Conservation (phyloP, 371 early-diverging fungal genomes). For the Entomophthora muscae region DNA sequence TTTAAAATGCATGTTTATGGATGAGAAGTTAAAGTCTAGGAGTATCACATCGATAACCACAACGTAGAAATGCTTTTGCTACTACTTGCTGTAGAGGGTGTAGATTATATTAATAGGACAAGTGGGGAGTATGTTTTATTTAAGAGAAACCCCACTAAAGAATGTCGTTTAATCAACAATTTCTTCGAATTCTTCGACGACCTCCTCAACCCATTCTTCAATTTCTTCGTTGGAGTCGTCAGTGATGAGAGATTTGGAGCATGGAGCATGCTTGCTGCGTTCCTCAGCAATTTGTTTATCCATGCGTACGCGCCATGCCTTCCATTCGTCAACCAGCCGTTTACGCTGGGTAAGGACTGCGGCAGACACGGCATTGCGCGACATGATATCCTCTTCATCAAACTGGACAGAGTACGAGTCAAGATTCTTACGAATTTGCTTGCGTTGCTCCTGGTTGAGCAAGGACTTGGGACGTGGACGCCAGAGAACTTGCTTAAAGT, state of each 20-base stretch:
- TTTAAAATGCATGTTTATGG: no score
- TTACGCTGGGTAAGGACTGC: slow-evolving; percentile 54
- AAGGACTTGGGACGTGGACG: slow-evolving; percentile 86
- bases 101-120: no score
- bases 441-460: slow-evolving; percentile 61
- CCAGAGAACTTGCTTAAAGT: slow-evolving; percentile 89
- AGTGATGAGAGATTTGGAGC: slow-evolving; percentile 14
- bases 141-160: no score
- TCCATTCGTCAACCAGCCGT: slow-evolving; percentile 58
- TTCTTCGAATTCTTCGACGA: slow-evolving; percentile 44
- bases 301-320: slow-evolving; percentile 48
- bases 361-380: slow-evolving; percentile 44
- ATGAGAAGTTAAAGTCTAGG: no score
- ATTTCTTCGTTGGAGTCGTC: slow-evolving; percentile 48
- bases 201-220: slow-evolving; percentile 72
- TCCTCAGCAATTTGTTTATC: slow-evolving; percentile 36
- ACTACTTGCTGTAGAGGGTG: no score
- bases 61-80: no score
- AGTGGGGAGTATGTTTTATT: no score
- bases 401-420: slow-evolving; percentile 72
- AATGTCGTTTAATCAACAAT: slow-evolving; percentile 20
- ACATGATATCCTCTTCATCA: slow-evolving; percentile 71
- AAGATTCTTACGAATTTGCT: slow-evolving; percentile 76
- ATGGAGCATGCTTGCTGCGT: slow-evolving; percentile 34
- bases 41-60: no score